Base-by-base conservation (phyloP, 2,329 filamentous ascomycete genomes). In the Ophiostoma tasmaniense region DNA sequence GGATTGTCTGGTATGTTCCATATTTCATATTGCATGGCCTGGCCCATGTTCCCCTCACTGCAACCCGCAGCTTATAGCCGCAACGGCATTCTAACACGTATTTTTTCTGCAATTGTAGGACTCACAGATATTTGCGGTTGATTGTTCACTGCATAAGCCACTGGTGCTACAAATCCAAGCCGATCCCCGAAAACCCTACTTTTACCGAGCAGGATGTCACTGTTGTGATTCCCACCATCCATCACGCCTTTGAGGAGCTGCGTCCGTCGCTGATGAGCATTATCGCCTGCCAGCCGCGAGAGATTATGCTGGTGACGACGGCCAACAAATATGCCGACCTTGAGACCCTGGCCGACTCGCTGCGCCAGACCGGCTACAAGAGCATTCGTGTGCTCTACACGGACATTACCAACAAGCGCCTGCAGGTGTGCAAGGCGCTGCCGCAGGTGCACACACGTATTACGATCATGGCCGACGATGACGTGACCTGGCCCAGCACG, bases 391-490 rank as follows among this genome's bases (percentile, higher is more conserved):
- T 96, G 61, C 83, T 94, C 73, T 89, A 86, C 72, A 91, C 93
- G 37, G 84, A 86, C 71, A 93, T 97, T 76, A 93, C 94, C 74
- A 98, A 98, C 82, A 98, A 98, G 82, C 90, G 94, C 68, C 87
- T 94, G 25, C 94, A 98, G 78, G 93, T 98, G 76, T 96, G 92
- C 78, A 87, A 92, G 76, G 94, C 93, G 3, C 91, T 98, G 65
- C 93, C 93, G 25, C 86, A 92, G 73, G 92, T 97, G 70, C 84
- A 82, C 73, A 97, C 94, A 0, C 81, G 85, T 67, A 93, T 98
- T 76, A 97, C 92, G 50, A 86, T 98, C 74, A 92, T 98, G 82
- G 93, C 93, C 33, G 94, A 98, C 77, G 94, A 98, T 79, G 94
- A 98, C 78, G 94, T 98, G 71, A 93, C 90, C 74, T 97, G 94